A percentile compares a stretch with the other conserved stretches of the same genome.
Evolutionary conservation across 2,329 filamentous ascomycete species (phyloP).

Genomic region (Diaporthe sp.): DNA sequence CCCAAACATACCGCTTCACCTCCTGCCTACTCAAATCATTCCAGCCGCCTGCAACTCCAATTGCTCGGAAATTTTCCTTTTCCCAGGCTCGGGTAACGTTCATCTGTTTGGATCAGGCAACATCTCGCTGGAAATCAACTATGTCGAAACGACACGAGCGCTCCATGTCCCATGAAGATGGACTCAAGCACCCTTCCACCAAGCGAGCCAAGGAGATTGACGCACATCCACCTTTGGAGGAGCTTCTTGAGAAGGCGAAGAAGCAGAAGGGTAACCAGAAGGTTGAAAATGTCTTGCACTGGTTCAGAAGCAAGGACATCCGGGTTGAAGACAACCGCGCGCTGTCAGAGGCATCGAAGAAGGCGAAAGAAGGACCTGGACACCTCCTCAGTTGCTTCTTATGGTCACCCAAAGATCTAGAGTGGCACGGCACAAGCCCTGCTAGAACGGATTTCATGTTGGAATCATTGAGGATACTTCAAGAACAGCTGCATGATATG

Average conservation of each 20-base stretch:
- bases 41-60: too few species aligned
- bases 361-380: conserved; percentile 39
- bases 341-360: conserved; percentile 41
- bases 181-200: conserved; percentile 45
- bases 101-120: not conserved
- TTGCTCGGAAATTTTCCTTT: accelerated
- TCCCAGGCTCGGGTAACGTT: accelerated
- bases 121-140: not conserved
- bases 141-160: conserved; percentile 42
- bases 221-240: conserved; percentile 40
- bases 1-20: not conserved
- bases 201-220: conserved; percentile 46
- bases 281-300: conserved; percentile 42
- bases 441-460: conserved; percentile 44
- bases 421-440: conserved; percentile 45
- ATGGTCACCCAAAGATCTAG: conserved; percentile 43
- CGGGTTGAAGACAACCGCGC: conserved; percentile 44
- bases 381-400: conserved; percentile 43
- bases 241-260: conserved; percentile 37
- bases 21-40: not conserved
- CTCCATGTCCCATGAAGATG: conserved; percentile 40
- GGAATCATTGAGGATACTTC: conserved; percentile 41
- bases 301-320: conserved; percentile 46
- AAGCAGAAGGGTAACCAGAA: conserved; percentile 24
- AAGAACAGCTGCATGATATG: conserved; percentile 40